Conservation (phyloP, 2,329 filamentous ascomycete species). For the Penicillium sp. region DNA sequence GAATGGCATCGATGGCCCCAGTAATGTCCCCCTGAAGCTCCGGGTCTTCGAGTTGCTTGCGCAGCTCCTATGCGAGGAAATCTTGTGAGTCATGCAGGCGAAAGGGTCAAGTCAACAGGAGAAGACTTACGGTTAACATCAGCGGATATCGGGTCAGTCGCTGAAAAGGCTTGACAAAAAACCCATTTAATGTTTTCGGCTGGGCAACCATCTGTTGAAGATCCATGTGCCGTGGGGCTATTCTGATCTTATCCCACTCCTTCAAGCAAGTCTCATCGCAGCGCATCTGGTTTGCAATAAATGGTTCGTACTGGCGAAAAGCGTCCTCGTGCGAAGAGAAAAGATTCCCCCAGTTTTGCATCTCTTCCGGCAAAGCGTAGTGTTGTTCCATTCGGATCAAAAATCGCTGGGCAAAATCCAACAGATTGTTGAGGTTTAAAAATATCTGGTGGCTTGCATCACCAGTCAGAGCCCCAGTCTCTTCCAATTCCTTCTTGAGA, state of each 20-base stretch:
- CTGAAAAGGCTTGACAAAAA: slow-evolving; percentile 94
- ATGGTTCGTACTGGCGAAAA: slow-evolving; percentile 91
- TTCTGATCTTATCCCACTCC: slow-evolving; percentile 79
- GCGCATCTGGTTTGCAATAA: slow-evolving; percentile 92
- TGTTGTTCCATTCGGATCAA: slow-evolving; percentile 94
- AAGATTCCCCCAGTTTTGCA: slow-evolving; percentile 91
- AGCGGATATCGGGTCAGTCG: slow-evolving; percentile 90
- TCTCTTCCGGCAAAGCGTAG: slow-evolving; percentile 68
- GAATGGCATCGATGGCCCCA: slow-evolving; percentile 72
- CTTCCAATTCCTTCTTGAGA: slow-evolving; percentile 82
- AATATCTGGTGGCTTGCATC: slow-evolving; percentile 93
- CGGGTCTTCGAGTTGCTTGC: slow-evolving; percentile 74
- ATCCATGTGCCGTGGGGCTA: slow-evolving; percentile 60
- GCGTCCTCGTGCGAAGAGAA: slow-evolving; percentile 79
- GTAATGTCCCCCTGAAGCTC: slow-evolving; percentile 65
- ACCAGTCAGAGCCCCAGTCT: slow-evolving; percentile 79
- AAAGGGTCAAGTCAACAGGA: neutral
- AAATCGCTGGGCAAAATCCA: slow-evolving; percentile 93
- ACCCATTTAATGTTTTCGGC: slow-evolving; percentile 81
- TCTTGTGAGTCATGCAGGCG: neutral
- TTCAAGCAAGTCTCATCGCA: slow-evolving; percentile 78
- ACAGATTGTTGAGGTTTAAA: slow-evolving; percentile 86
- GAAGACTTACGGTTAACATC: slow-evolving; percentile 63
- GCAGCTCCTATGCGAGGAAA: slow-evolving; percentile 58
- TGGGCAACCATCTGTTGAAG: slow-evolving; percentile 72